Percentiles rank a stretch among this genome's conserved stretches.
Conservation (phyloP, 768 basidiomycete species). For the Collybia mongolica region DNA sequence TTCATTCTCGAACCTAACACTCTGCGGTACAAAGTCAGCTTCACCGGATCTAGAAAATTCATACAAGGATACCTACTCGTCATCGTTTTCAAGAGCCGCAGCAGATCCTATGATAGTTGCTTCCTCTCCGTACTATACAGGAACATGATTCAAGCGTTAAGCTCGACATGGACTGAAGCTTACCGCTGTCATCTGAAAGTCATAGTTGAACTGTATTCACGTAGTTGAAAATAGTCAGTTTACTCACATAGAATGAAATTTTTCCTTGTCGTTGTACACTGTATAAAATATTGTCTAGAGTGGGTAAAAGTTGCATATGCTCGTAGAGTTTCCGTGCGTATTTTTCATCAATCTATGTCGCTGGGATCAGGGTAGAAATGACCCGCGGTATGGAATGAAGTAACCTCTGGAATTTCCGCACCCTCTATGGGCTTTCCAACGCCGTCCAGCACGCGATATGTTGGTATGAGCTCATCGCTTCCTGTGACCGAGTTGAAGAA, state of each 20-base stretch:
- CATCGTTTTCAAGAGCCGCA: slow-evolving; percentile 76
- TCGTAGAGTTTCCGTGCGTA: slow-evolving; percentile 75
- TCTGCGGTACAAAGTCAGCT: slow-evolving; percentile 29
- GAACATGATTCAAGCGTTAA: slow-evolving; percentile 1
- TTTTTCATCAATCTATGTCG: slow-evolving; percentile 59
- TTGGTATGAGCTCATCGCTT: slow-evolving; percentile 68
- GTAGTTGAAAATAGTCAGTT: not conserved
- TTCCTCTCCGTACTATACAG: slow-evolving; percentile 79
- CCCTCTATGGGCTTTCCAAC: slow-evolving; percentile 71
- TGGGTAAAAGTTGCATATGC: slow-evolving; percentile 77
- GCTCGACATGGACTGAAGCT: slow-evolving; percentile 5
- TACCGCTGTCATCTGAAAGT: slow-evolving; percentile 72
- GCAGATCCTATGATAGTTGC: slow-evolving; percentile 88
- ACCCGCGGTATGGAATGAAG: slow-evolving; percentile 10
- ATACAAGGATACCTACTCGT: slow-evolving; percentile 61
- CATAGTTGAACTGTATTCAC: not conserved
- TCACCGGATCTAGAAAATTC: too few relatives aligned
- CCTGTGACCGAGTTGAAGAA: slow-evolving; percentile 81
- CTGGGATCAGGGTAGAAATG: not conserved
- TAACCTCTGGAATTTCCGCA: slow-evolving; percentile 73
- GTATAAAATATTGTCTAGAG: slow-evolving; percentile 84
- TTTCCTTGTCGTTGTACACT: slow-evolving; percentile 94
- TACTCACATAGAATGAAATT: slow-evolving; percentile 83
- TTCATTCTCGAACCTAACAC: slow-evolving; percentile 58
- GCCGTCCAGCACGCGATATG: slow-evolving; percentile 84